These are phyloP conservation scores for Colletotrichum sp. DNA, from an alignment of 2,329 filamentous ascomycete genomes.

Conservation along the genomic window DNA sequence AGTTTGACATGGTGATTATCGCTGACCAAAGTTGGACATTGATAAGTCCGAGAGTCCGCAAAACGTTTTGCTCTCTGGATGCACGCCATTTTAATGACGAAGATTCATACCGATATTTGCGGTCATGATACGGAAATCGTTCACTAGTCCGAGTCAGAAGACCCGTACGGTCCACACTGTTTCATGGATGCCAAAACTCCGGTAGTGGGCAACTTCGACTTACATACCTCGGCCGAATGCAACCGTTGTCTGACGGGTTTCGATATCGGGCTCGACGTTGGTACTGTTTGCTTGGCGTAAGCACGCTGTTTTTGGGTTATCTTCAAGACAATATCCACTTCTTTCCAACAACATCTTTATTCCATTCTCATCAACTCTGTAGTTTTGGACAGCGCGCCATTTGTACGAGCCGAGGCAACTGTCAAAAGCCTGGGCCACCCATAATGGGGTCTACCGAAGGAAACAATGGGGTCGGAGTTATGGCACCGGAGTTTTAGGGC, in stretches of 20 bases:
- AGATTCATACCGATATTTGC: not conserved
- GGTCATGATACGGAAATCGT: not conserved
- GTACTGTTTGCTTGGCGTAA: not conserved
- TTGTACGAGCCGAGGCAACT: not conserved
- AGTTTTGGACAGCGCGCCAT: not conserved
- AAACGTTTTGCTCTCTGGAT: rapidly evolving
- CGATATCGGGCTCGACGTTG: not conserved
- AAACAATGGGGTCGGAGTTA: not conserved
- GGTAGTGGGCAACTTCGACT: not conserved
- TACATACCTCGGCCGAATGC: not conserved
- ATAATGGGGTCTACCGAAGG: not conserved
- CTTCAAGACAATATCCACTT: not conserved
- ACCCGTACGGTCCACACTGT: not conserved
- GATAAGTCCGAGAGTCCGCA: not conserved
- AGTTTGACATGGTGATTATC: not conserved
- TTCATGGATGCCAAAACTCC: not conserved
- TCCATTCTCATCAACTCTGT: not conserved
- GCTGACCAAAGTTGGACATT: not conserved
- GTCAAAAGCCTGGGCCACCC: not conserved
- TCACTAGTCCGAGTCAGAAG: not conserved
- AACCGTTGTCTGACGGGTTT: not conserved
- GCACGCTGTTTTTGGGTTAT: not conserved
- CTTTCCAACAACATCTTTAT: not conserved
- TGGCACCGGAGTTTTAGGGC: not conserved
- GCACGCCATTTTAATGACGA: not conserved